phyloP scores from a whole-genome alignment of 257 asterid genomes.

The Solanum appendiculatum region DNA sequence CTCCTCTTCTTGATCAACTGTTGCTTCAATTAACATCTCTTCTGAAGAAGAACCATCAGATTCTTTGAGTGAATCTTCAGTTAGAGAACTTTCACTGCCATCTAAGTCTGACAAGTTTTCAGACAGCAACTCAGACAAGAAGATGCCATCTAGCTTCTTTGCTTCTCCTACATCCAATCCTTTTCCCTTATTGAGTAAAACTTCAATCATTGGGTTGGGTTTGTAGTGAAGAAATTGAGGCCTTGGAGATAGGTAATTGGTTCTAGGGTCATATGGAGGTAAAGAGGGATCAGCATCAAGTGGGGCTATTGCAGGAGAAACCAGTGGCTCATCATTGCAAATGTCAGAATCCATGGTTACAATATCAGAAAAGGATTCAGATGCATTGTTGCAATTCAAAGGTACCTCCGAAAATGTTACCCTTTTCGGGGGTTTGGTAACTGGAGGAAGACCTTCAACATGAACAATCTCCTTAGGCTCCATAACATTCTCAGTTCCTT shows the following conservation, averaged over 20 bases:
- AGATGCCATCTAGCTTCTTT: slow-evolving; percentile 23
- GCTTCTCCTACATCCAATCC: slow-evolving; percentile 18
- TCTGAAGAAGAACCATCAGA: slow-evolving; percentile 11
- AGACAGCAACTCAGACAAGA: slow-evolving; percentile 31
- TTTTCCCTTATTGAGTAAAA: slow-evolving; percentile 34
- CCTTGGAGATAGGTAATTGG: slow-evolving; percentile 74
- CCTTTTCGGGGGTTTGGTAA: slow-evolving; percentile 30
- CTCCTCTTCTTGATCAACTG: background rate
- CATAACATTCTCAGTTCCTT: slow-evolving; percentile 1
- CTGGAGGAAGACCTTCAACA: slow-evolving; percentile 22
- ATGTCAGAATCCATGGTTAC: slow-evolving; percentile 18
- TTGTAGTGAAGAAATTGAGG: slow-evolving; percentile 72
- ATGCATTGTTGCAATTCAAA: slow-evolving; percentile 6
- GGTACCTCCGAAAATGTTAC: slow-evolving; percentile 43
- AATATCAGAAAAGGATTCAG: slow-evolving; percentile 17
- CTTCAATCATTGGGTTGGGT: slow-evolving; percentile 57
- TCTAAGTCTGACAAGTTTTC: slow-evolving; percentile 40
- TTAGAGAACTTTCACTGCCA: slow-evolving; percentile 19
- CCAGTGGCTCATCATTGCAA: slow-evolving; percentile 4
- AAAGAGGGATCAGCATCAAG: slow-evolving; percentile 79
- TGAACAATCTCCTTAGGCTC: slow-evolving; percentile 3
- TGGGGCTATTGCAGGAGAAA: slow-evolving; percentile 28
- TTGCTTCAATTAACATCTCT: slow-evolving; percentile 9
- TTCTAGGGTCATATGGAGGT: slow-evolving; percentile 78
- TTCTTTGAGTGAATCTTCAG: slow-evolving; percentile 26